phyloP scores from a whole-genome alignment of 2,329 filamentous ascomycete genomes.

The Aureobasidium sp. region DNA sequence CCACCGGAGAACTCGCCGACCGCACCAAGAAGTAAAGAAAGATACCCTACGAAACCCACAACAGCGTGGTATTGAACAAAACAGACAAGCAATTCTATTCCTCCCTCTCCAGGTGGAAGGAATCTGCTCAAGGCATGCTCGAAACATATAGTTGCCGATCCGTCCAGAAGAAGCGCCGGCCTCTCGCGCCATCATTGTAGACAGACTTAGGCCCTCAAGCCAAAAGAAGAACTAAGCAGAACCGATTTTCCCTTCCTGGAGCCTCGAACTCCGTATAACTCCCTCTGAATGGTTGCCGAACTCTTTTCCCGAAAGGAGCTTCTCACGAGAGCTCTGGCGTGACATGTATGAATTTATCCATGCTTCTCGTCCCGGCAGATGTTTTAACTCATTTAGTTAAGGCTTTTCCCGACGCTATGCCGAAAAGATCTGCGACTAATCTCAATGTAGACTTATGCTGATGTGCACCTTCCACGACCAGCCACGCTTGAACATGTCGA shows the following conservation, averaged over 20 bases:
- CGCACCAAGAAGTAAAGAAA: slow-evolving; percentile 14
- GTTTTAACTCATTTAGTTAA: neutral
- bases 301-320: neutral
- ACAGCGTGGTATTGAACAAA: neutral
- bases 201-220: neutral
- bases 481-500: neutral
- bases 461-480: neutral
- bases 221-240: neutral
- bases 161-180: neutral
- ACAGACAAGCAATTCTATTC: neutral
- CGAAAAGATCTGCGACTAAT: neutral
- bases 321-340: neutral
- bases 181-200: neutral
- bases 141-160: neutral
- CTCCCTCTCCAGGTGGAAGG: neutral
- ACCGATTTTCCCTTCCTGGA: neutral
- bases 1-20: slow-evolving; percentile 14
- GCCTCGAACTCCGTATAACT: too few relatives aligned
- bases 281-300: neutral
- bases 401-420: neutral
- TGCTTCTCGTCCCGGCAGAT: neutral
- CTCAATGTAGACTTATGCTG: neutral
- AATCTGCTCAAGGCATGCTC: neutral
- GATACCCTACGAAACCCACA: neutral
- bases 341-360: neutral